A percentile compares a stretch with the other conserved stretches of the same genome.
Conservation (phyloP, 495 filamentous ascomycete genomes). For the Margaritispora aquatica region DNA sequence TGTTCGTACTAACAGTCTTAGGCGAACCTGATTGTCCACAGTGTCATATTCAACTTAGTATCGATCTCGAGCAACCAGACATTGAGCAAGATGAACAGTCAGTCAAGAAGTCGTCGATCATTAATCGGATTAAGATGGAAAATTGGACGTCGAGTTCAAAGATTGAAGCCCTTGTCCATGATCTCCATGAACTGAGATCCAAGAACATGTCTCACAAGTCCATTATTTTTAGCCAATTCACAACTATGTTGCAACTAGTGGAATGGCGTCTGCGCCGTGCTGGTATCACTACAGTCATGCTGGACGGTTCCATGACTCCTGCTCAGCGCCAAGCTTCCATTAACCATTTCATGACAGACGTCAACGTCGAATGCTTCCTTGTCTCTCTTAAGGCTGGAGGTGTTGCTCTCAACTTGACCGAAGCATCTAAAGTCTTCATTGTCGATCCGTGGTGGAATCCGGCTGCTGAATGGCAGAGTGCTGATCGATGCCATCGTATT, state of each 20-base stretch:
- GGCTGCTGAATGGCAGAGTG: slow-evolving; percentile 94
- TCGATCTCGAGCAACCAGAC: slow-evolving; percentile 90
- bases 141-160: slow-evolving; percentile 97
- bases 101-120: slow-evolving; percentile 91
- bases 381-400: slow-evolving; percentile 94
- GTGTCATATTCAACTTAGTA: slow-evolving; percentile 83
- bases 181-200: slow-evolving; percentile 79
- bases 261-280: slow-evolving; percentile 94
- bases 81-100: slow-evolving; percentile 79
- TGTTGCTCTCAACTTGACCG: slow-evolving; percentile 90
- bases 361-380: slow-evolving; percentile 87
- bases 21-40: slow-evolving; percentile 74
- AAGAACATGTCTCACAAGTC: slow-evolving; percentile 91
- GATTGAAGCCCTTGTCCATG: slow-evolving; percentile 92
- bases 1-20: not conserved
- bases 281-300: slow-evolving; percentile 95
- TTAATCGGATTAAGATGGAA: slow-evolving; percentile 95
- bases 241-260: slow-evolving; percentile 93
- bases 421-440: slow-evolving; percentile 90
- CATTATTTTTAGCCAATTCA: slow-evolving; percentile 97
- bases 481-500: slow-evolving; percentile 94
- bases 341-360: slow-evolving; percentile 86
- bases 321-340: slow-evolving; percentile 88
- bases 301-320: slow-evolving; percentile 93
- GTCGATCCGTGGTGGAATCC: slow-evolving; percentile 99